phyloP scores from a whole-genome alignment of 2,329 filamentous ascomycete genomes.

The Neofusicoccum sp. region DNA sequence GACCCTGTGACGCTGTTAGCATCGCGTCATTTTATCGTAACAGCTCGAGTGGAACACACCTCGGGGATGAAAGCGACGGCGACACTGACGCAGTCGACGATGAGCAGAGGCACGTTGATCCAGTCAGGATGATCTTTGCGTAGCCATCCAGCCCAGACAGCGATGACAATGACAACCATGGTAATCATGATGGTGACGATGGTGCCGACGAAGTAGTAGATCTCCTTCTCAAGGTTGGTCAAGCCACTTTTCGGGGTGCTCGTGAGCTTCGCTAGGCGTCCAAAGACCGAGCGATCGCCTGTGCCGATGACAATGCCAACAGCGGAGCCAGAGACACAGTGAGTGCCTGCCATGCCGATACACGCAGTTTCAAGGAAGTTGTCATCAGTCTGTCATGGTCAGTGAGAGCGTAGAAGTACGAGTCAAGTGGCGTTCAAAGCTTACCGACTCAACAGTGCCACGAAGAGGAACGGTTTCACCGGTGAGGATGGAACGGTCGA shows the following conservation, averaged over 20 bases:
- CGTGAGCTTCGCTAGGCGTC: conserved; percentile 70
- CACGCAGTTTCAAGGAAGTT: conserved; percentile 78
- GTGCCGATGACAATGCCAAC: conserved; percentile 71
- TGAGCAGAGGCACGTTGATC: conserved; percentile 72
- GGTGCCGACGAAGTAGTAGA: conserved; percentile 71
- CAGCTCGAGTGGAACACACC: conserved; percentile 15
- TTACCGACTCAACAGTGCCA: conserved; percentile 60
- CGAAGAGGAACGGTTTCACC: conserved; percentile 68
- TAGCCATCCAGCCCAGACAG: conserved; percentile 73
- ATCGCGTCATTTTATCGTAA: neutral
- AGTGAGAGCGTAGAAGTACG: neutral
- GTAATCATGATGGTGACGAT: conserved; percentile 69
- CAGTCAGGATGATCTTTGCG: conserved; percentile 66
- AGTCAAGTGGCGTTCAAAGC: neutral
- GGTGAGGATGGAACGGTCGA: conserved; percentile 74
- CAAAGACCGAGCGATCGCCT: conserved; percentile 74
- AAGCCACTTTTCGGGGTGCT: conserved; percentile 68
- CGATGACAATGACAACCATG: conserved; percentile 66
- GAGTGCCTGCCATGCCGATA: conserved; percentile 78
- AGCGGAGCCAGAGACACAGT: conserved; percentile 70
- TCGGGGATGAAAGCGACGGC: conserved; percentile 78
- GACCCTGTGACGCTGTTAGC: conserved; percentile 23
- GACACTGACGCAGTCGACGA: conserved; percentile 70
- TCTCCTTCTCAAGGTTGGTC: conserved; percentile 72
- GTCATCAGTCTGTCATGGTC: conserved; percentile 49